Evolutionary conservation across 2,329 filamentous ascomycete species (phyloP), one percentile per base, ranked within the genome.

Genomic region (Aureobasidium sp.): DNA sequence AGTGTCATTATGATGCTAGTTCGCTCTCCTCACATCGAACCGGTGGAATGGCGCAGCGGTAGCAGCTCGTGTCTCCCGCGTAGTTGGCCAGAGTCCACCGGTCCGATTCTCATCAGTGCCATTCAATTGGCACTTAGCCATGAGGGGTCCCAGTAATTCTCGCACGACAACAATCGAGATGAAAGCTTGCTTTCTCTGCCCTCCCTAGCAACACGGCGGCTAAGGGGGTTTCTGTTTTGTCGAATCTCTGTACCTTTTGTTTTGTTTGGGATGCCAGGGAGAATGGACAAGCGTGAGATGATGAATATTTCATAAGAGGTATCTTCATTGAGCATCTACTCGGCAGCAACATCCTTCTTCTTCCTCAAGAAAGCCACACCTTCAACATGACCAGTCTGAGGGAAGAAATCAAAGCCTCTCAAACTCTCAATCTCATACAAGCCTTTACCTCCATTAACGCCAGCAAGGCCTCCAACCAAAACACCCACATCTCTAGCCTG

Each of bases 321-420:
- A 29, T 29, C 3, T 21, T 14, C 10, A 4, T 14, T 29, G n/a
- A 32, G 13, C 45, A 55, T 55, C 51, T 32, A 55, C 36, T 44
- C 50, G 8, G 34, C 37, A 34, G 47, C n/a, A 50, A 25, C 54
- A 34, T 32, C 49, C 34, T 64, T 65, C 48, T 75, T 78, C 70
- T 71, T 73, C 65, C 67, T 81, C 72, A 87, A 71, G 55, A 86
- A 79, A 51, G 84, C 84, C 60, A 87, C 81, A 14, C 84, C 82
- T 70, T 87, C 85, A 1, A 87, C 85, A 79, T 87, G 85, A 8
- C 83, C 81, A 34, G 85, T 87, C 74, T 97, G 93, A 13, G 94
- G 94, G 76, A 99, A 99, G 75, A 99, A 97, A 73, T 99, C 94
- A 71, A 97, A 97, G 0, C 93, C 94, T 51, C 88, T 82, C 50